Base-by-base conservation (phyloP, 345 rosid genomes). In the Euphorbia peplus region DNA sequence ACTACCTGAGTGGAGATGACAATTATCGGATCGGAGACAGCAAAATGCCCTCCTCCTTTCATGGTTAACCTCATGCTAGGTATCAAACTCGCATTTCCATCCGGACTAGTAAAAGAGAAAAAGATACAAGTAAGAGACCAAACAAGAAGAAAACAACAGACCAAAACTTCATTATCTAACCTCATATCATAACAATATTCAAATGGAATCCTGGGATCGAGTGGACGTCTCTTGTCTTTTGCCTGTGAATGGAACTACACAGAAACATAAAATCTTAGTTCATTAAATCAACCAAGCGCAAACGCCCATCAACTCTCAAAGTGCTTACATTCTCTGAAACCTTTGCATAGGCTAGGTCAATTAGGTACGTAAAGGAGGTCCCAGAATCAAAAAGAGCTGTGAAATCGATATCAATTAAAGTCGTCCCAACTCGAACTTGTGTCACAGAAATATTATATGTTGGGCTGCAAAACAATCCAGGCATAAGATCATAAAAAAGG, bases 301-400 rank as follows among this genome's bases (percentile, higher is more conserved):
- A 14, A 8, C 50, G 22, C 35, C 16, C 21, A 30, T 72, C 26
- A 35, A 24, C 46, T 46, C 29, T 25, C 59, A 41, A 66, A 73
- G 67, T 80, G 73, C 95, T 66, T 83, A 86, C 95, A 68, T 76
- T 85, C 72, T 86, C 85, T 0, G 85, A 62, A 56, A 95, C 80
- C 71, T 64, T 77, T 42, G 86, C 72, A 63, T 87, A 89, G 60
- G 79, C 67, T 7, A 93, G 87, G 59, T 84, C 89, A 30, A 82
- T 84, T 78, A 91, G 73, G 78, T 87, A 89, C 16, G 95, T 89
- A 73, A 95, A 95, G 2, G 97, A 89, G 65, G 97, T 91, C n/a
- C 95, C 86, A 11, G 95, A 83, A 78, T 89, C 87, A 75, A 93
- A 91, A 64, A 87, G 91, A 56, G 95, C 82, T 0, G 95, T 81